A percentile compares a stretch with the other conserved stretches of the same genome.
Evolutionary conservation across 768 basidiomycete genomes (phyloP).

Genomic region (Hygrocybe punicea): DNA sequence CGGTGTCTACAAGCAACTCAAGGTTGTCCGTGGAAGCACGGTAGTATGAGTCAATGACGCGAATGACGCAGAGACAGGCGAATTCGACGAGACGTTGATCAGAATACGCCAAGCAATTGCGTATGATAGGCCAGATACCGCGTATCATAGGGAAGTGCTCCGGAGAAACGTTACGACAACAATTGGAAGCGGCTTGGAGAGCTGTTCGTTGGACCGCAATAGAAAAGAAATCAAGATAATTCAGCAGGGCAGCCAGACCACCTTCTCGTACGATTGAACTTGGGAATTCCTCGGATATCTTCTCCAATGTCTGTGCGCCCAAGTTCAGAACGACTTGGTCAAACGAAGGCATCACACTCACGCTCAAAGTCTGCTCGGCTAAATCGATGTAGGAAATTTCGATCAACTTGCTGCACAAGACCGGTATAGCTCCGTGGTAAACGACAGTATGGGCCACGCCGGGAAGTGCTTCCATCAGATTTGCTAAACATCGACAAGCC

Average conservation of each 20-base stretch:
- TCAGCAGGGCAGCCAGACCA: slow-evolving; percentile 86
- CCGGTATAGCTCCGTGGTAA: slow-evolving; percentile 96
- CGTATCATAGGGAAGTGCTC: slow-evolving; percentile 89
- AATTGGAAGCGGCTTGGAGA: slow-evolving; percentile 93
- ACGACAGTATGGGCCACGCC: slow-evolving; percentile 97
- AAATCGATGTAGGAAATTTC: slow-evolving; percentile 98
- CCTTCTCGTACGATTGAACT: slow-evolving; percentile 94
- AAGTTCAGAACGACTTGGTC: slow-evolving; percentile 13
- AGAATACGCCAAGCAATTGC: slow-evolving; percentile 85
- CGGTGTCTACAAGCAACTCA: slow-evolving; percentile 78
- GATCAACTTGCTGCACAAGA: slow-evolving; percentile 93
- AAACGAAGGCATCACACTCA: slow-evolving; percentile 45
- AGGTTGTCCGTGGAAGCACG: slow-evolving; percentile 81
- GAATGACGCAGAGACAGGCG: slow-evolving; percentile 91
- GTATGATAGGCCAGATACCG: slow-evolving; percentile 88
- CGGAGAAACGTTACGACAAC: slow-evolving; percentile 86
- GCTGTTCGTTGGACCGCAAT: slow-evolving; percentile 97
- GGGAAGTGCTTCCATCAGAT: slow-evolving; percentile 98
- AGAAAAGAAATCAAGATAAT: slow-evolving; percentile 97
- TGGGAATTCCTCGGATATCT: slow-evolving; percentile 97
- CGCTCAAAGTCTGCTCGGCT: slow-evolving; percentile 95
- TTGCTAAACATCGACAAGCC: slow-evolving; percentile 94
- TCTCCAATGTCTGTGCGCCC: slow-evolving; percentile 79
- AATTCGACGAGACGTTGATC: slow-evolving; percentile 98
- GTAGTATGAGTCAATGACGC: slow-evolving; percentile 88